phyloP scores from a whole-genome alignment of 2,329 filamentous ascomycete species.

The Emydomyces testavorans region DNA sequence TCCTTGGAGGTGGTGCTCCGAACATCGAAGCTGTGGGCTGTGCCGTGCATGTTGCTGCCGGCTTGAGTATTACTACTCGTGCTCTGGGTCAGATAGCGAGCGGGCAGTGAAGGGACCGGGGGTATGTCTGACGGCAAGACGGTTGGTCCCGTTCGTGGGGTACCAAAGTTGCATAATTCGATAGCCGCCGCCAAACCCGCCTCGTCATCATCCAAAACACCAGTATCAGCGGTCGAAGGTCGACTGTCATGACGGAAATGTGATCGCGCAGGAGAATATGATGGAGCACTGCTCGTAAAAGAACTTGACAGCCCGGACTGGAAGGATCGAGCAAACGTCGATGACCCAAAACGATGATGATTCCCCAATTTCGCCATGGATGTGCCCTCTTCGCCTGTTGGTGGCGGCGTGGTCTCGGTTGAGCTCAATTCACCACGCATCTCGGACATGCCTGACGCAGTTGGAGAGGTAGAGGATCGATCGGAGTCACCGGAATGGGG shows the following conservation, averaged over 20 bases:
- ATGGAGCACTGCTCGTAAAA: slow-evolving; percentile 44
- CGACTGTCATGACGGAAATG: slow-evolving; percentile 63
- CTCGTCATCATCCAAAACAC: slow-evolving; percentile 66
- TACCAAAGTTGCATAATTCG: slow-evolving; percentile 78
- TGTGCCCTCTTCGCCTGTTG: slow-evolving; percentile 53
- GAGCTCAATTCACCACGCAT: slow-evolving; percentile 64
- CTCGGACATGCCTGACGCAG: slow-evolving; percentile 69
- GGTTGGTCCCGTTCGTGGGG: slow-evolving; percentile 54
- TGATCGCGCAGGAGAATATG: slow-evolving; percentile 36
- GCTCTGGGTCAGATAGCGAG: slow-evolving; percentile 57
- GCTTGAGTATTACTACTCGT: slow-evolving; percentile 42
- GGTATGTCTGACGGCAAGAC: slow-evolving; percentile 62
- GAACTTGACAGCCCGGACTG: slow-evolving; percentile 55
- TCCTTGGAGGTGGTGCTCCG: slow-evolving; percentile 16
- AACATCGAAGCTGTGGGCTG: slow-evolving; percentile 33
- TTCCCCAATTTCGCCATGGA: slow-evolving; percentile 38
- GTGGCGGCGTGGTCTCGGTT: slow-evolving; percentile 83
- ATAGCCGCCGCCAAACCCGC: slow-evolving; percentile 81
- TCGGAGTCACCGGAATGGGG: slow-evolving; percentile 62
- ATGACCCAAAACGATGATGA: slow-evolving; percentile 38
- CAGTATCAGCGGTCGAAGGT: slow-evolving; percentile 65
- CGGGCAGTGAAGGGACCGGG: slow-evolving; percentile 76
- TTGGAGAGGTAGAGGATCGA: slow-evolving; percentile 68
- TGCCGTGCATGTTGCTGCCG: slow-evolving; percentile 40
- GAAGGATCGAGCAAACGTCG: slow-evolving; percentile 63